Conservation (phyloP, 163 green algal genomes). For the Scenedesmus sp. region DNA sequence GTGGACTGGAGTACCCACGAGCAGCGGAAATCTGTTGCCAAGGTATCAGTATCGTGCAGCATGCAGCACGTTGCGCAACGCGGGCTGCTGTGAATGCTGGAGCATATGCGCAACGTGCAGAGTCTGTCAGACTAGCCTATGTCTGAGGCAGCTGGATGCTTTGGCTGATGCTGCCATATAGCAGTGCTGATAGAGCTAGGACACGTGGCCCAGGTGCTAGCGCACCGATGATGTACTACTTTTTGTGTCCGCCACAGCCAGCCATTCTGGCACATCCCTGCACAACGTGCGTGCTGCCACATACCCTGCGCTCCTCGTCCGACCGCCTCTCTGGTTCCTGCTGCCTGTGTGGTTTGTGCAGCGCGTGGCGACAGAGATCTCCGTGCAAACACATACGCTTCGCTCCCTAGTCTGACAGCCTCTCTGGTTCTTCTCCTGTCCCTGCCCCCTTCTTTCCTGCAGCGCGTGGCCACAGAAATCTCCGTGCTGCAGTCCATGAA, state of each 20-base stretch:
- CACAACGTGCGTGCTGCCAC: no score
- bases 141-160: not conserved
- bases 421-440: not conserved
- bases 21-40: slow-evolving; percentile 23
- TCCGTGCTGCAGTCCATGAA: slow-evolving; percentile 33
- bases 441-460: not conserved
- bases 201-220: no score
- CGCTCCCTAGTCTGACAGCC: not conserved
- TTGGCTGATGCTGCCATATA: not conserved
- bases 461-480: slow-evolving; percentile 43
- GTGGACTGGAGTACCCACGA: slow-evolving; percentile 45
- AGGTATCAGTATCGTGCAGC: not conserved
- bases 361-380: no score
- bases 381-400: no score
- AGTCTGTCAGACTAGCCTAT: not conserved
- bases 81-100: not conserved
- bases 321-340: no score
- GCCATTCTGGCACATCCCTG: no score
- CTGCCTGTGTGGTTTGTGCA: no score
- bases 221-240: no score
- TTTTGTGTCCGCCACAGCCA: no score
- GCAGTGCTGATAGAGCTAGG: not conserved
- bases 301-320: no score
- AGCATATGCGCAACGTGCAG: not conserved
- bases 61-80: not conserved